phyloP scores from a whole-genome alignment of 2,329 filamentous ascomycete genomes.

The Dothistroma pini region DNA sequence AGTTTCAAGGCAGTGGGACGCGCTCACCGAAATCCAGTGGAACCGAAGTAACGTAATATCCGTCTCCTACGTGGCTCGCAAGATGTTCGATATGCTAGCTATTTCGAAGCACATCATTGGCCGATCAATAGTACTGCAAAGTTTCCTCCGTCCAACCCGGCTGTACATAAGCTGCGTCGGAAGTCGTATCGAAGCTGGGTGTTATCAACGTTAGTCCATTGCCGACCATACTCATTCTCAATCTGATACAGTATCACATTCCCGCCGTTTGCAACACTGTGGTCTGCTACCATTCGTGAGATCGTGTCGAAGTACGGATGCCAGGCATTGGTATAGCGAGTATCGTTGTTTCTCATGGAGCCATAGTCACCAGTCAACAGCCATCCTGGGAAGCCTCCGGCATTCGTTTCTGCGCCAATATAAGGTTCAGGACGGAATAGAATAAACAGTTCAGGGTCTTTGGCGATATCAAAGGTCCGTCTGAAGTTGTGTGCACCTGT shows the following conservation, averaged over 20 bases:
- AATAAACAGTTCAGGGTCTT: conserved; percentile 52
- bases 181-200: conserved; percentile 47
- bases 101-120: not conserved
- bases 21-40: not conserved
- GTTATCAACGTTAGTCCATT: conserved; percentile 23
- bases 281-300: conserved; percentile 48
- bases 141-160: conserved; percentile 45
- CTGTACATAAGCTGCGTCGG: conserved; percentile 48
- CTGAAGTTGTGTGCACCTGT: conserved; percentile 54
- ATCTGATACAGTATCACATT: conserved; percentile 56
- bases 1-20: not conserved
- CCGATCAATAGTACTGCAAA: not conserved
- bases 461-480: conserved; percentile 50
- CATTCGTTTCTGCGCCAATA: conserved; percentile 60
- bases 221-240: conserved; percentile 54
- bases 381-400: conserved; percentile 59
- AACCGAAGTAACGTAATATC: not conserved
- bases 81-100: not conserved
- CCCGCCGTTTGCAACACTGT: conserved; percentile 56
- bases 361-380: conserved; percentile 59
- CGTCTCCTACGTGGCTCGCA: not conserved
- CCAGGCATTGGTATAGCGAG: conserved; percentile 53
- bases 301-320: conserved; percentile 47
- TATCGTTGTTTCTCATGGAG: conserved; percentile 50
- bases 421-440: conserved; percentile 57